Percentiles rank a stretch among this genome's conserved stretches.
Evolutionary conservation across 176 grass and related monocot species (phyloP).

Genomic region (Phoenix dactylifera): DNA sequence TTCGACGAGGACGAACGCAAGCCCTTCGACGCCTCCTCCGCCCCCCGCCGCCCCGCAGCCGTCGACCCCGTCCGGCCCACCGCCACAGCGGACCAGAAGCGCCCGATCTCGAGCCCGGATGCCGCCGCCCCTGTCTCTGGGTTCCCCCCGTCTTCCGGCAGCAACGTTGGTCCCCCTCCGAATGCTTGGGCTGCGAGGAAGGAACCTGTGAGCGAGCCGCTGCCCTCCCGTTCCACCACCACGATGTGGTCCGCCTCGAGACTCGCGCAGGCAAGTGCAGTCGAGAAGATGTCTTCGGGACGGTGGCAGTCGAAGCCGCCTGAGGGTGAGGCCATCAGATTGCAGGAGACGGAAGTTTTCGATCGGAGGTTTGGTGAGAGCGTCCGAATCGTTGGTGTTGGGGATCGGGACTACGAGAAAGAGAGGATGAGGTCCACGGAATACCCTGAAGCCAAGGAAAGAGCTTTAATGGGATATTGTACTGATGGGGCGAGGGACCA

Average conservation of each 20-base stretch:
- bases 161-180: constrained; percentile 6
- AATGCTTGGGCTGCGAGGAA: constrained; percentile 63
- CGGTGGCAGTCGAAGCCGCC: constrained; percentile 51
- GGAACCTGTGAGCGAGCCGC: constrained; percentile 30
- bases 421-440: not conserved
- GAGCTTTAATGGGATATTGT: not conserved
- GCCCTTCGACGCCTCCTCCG: constrained; percentile 58
- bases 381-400: not conserved
- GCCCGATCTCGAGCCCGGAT: constrained; percentile 9
- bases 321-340: constrained; percentile 3
- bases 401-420: not conserved
- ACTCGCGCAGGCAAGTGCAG: constrained; percentile 84
- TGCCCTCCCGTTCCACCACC: not conserved
- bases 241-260: constrained; percentile 51
- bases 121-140: not conserved
- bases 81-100: constrained; percentile 33
- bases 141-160: too few relatives aligned
- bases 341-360: constrained; percentile 8
- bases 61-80: constrained; percentile 10
- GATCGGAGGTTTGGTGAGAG: constrained; percentile 10
- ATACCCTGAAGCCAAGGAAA: constrained; percentile 11
- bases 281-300: constrained; percentile 94
- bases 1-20: constrained; percentile 98
- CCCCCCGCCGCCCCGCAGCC: constrained; percentile 23
- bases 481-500: not conserved